Base-by-base conservation (phyloP, 345 rosid genomes). In the Gossypium mustelinum region DNA sequence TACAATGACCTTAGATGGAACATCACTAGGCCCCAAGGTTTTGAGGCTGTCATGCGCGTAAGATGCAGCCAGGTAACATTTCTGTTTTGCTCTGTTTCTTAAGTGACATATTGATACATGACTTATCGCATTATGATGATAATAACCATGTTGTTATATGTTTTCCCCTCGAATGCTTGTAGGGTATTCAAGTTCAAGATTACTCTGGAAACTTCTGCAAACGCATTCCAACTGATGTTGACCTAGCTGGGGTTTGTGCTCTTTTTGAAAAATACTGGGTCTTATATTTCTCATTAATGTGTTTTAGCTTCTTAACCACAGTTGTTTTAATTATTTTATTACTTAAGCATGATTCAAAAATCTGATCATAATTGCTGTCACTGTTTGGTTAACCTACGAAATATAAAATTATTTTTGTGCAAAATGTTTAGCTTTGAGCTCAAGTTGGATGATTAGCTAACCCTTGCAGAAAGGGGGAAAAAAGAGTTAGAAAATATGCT, bases 1-100 rank as follows among this genome's bases (percentile, higher is more conserved):
- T 95, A 89, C 85, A 95, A 91, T 78, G 99, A 95, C 87, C 96
- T 91, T 59, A 91, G 96, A 84, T 95, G 99, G 99, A 95, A 95
- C 85, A 83, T 95, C 77, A 88, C 93, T 44, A 89, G 98, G 87
- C 98, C 99, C 66, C 99, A 95, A 85, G 97, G 99, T 73, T 93
- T 87, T 84, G 99, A 95, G 89, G 94, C 98, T 61, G 98, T 95
- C 68, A 93, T 95, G 98, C 90, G 98, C 73, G 97, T 93, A 80
- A 85, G 97, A 84, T 96, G 92, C 86, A 92, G 97, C 83, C 94
- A 91, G 95, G 97, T 96, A 86, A 41, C 50, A 25, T 58, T 76
- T 43, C 11, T 67, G 22, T 44, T 66, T 41, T 16, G 45, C 12
- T 18, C 34, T 18, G 16, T 18, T 75, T 78, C 34, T 22, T 66